Conservation (phyloP, 2,329 filamentous ascomycete species). For the Botrytis squamosa region DNA sequence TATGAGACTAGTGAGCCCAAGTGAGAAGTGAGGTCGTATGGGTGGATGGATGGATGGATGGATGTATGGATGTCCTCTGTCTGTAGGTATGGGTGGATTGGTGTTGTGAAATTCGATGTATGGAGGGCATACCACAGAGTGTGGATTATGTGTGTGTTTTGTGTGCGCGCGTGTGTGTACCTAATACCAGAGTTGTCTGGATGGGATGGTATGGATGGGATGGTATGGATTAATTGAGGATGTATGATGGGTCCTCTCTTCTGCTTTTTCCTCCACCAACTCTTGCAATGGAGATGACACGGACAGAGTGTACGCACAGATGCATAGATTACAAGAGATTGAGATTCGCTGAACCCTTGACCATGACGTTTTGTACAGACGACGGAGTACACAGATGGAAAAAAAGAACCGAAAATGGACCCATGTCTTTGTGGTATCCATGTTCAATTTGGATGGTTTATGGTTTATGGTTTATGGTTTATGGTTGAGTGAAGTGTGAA, state of each 20-base stretch:
- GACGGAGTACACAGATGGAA: not conserved
- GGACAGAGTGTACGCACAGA: not conserved
- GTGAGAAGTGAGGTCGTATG: not conserved
- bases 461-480: not conserved
- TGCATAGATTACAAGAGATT: not conserved
- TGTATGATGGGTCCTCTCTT: not conserved
- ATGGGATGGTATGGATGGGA: too few relatives aligned
- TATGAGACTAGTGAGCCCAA: not conserved
- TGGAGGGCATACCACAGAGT: not conserved
- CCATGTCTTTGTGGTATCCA: not conserved
- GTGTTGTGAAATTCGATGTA: not conserved
- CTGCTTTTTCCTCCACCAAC: not conserved
- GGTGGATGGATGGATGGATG: not conserved
- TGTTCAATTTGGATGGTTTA: not conserved
- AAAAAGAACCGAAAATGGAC: not conserved
- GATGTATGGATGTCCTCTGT: too few relatives aligned
- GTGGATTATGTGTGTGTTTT: not conserved
- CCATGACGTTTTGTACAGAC: not conserved
- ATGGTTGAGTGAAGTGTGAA: not conserved
- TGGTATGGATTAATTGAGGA: too few relatives aligned
- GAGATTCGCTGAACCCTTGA: conserved; percentile 6
- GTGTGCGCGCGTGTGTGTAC: not conserved
- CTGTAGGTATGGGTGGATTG: not conserved
- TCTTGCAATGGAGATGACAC: not conserved
- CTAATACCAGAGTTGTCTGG: too few relatives aligned